These are phyloP conservation scores for Melaleuca quinquenervia DNA, from an alignment of 345 rosid genomes.

Conservation along the genomic window DNA sequence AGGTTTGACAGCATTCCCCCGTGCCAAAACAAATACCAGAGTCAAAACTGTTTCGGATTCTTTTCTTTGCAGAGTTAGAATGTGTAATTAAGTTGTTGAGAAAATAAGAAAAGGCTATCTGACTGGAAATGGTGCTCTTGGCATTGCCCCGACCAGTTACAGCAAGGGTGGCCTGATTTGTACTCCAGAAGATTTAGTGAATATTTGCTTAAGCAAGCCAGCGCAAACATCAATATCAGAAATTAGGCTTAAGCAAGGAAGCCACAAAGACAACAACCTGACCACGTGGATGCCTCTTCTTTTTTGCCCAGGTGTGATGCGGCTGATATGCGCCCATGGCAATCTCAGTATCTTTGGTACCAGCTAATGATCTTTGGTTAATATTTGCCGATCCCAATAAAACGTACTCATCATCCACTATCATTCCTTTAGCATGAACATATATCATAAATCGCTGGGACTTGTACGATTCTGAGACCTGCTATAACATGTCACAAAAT, in stretches of 20 bases:
- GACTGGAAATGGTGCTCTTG: not conserved
- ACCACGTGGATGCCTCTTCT: constrained; percentile 56
- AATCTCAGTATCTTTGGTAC: constrained; percentile 83
- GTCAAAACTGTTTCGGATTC: not conserved
- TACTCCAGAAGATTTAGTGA: not conserved
- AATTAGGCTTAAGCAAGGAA: not conserved
- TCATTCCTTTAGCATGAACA: constrained; percentile 92
- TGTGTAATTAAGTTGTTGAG: no score
- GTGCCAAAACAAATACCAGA: not conserved
- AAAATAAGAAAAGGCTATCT: not conserved
- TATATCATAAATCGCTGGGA: constrained; percentile 72
- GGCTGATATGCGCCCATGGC: constrained; percentile 99
- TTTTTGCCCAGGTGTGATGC: constrained; percentile 48
- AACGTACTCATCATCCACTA: constrained; percentile 84
- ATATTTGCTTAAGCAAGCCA: not conserved
- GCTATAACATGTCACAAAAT: not conserved
- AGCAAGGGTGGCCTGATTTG: not conserved
- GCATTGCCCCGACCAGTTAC: not conserved
- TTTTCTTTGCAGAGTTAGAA: not conserved
- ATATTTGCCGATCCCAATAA: constrained; percentile 90
- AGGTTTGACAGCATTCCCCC: not conserved
- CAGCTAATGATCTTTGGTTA: constrained; percentile 98
- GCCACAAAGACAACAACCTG: constrained; percentile 43
- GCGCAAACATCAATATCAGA: not conserved
- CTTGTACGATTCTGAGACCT: constrained; percentile 43